phyloP scores from a whole-genome alignment of 495 filamentous ascomycete genomes.

The Penicillium lagena region DNA sequence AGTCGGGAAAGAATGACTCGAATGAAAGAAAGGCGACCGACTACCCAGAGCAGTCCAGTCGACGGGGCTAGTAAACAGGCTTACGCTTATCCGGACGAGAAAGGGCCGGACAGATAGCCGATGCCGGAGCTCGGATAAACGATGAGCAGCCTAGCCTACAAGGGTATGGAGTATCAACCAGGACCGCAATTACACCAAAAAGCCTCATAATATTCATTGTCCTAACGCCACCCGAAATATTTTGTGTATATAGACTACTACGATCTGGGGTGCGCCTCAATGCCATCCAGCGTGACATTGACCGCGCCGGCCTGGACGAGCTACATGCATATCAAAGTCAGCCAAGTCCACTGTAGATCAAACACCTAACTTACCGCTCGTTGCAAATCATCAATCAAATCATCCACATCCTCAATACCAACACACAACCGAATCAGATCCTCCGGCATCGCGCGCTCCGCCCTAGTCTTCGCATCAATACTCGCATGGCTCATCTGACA shows the following conservation, averaged over 20 bases:
- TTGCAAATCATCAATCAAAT: conserved; percentile 88
- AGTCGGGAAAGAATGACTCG: background rate
- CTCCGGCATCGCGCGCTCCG: conserved; percentile 87
- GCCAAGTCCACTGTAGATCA: background rate
- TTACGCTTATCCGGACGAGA: conserved; percentile 18
- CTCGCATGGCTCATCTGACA: conserved; percentile 99
- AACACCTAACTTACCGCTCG: conserved; percentile 64
- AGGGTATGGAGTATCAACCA: too few species aligned
- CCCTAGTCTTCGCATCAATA: conserved; percentile 89
- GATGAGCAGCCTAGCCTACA: conserved; percentile 3
- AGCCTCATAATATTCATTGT: conserved; percentile 6
- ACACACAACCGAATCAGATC: conserved; percentile 94
- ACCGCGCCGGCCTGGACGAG: conserved; percentile 93
- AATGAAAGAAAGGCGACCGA: conserved; percentile 15
- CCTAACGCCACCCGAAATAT: conserved; percentile 16
- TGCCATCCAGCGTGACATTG: conserved; percentile 70
- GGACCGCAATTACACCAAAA: background rate
- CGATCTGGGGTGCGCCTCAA: conserved; percentile 40
- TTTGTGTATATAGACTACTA: background rate
- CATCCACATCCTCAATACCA: conserved; percentile 89
- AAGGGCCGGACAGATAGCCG: conserved; percentile 24
- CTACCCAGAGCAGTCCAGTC: conserved; percentile 5
- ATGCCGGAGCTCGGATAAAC: conserved; percentile 29
- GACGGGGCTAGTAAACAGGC: too few species aligned
- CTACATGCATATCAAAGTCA: conserved; percentile 33